These are phyloP conservation scores for Sextonia rubra DNA, from an alignment of 164 flowering plant species.

Conservation along the genomic window DNA sequence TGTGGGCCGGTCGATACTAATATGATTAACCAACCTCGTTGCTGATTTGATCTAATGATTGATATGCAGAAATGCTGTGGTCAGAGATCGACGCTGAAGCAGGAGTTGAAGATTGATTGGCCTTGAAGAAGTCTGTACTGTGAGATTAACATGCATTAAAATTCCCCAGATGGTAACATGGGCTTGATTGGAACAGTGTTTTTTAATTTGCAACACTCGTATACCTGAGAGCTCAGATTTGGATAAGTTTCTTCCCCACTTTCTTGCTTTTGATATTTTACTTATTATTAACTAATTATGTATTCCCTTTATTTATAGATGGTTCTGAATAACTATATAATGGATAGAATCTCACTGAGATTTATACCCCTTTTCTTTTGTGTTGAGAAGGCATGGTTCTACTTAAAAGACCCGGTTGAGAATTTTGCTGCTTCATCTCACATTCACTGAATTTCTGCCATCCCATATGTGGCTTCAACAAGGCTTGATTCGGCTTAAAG, in stretches of 20 bases:
- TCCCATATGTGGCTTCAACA: no score
- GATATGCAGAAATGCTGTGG: constrained; percentile 43
- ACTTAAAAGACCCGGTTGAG: constrained; percentile 3
- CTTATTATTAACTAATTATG: constrained; percentile 12
- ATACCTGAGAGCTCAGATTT: constrained; percentile 40
- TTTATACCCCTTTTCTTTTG: constrained; percentile 29
- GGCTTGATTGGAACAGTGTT: constrained; percentile 33
- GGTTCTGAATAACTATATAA: not conserved
- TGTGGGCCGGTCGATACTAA: not conserved
- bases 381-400: constrained; percentile 56
- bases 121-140: constrained; percentile 2
- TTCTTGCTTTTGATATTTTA: constrained; percentile 20
- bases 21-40: not conserved
- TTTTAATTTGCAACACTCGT: constrained; percentile 36
- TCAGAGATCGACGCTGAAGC: constrained; percentile 65
- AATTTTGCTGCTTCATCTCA: not conserved
- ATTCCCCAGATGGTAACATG: constrained; percentile 27
- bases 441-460: not conserved
- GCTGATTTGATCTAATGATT: not conserved
- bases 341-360: constrained; percentile 16
- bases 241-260: constrained; percentile 55
- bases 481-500: no score
- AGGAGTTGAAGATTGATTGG: constrained; percentile 43
- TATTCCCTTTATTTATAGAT: constrained; percentile 8
- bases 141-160: constrained; percentile 18